Base-by-base conservation (phyloP, 2,329 filamentous ascomycete genomes). In the Cordyceps farinosa region DNA sequence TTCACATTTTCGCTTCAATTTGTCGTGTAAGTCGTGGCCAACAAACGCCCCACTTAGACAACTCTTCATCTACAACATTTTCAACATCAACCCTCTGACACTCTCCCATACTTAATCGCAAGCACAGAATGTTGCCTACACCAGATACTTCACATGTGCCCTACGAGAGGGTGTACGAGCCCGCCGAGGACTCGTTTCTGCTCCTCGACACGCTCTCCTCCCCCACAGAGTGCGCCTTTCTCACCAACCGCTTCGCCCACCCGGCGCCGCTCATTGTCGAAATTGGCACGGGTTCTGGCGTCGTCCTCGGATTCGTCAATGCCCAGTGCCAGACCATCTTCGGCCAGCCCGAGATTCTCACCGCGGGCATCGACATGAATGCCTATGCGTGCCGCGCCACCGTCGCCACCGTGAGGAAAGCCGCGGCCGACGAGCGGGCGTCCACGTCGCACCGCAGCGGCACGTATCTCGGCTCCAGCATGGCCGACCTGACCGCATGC, bases 121-220 rank as follows among this genome's bases (percentile, higher is more conserved):
- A 54, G 13, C 36, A 15, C 17, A 53, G 2, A 13, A 97, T 97
- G 93, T 86, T 99, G 34, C 93, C 94, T 10, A 99, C 95, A 1
- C 95, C 95, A 15, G 91, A 91, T 64, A 99, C 95, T 3, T 90
- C 90, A 29, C 95, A 99, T 78, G 91, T 98, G 65, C 86, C 89
- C 61, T 96, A 93, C 77, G 86, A 91, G 74, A 87, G 89, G 62
- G 88, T 98, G 69, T 99, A 99, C 78, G 93, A 97, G 73, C 95
- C 95, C 42, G 90, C 94, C 11, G 95, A 99, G 77, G 95, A 99
- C 79, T 97, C 93, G 5, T 99, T 92, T 73, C 85, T 99, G 51
- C 84, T 99, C 55, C 86, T 99, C 36, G 94, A 99, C 78, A 96
- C 93, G 0, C 84, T 99, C 51, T 94, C 93, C 0, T 89, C 88